Evolutionary conservation across 805 yeast species (phyloP).

Genomic region (Maudiozyma bulderi): DNA sequence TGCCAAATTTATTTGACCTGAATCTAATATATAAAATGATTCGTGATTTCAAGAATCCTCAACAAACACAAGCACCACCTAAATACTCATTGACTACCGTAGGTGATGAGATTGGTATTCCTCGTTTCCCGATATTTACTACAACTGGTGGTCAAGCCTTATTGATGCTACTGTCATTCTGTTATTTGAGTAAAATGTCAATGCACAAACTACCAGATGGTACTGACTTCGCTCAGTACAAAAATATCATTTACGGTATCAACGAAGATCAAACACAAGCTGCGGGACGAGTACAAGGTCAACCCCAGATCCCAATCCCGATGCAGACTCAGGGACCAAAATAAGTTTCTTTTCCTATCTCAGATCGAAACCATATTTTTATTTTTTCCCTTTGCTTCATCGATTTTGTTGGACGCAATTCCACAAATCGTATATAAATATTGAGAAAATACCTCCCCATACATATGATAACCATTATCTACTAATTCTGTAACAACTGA

Average conservation of each 20-base stretch:
- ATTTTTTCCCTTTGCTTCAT: too few relatives aligned
- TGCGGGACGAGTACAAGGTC: not conserved
- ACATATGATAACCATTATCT: too few relatives aligned
- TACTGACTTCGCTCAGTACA: slow-evolving; percentile 31
- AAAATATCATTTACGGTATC: slow-evolving; percentile 45
- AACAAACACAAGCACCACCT: slow-evolving; percentile 14
- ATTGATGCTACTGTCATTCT: slow-evolving; percentile 54
- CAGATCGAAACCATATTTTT: too few relatives aligned
- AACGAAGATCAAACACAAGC: slow-evolving; percentile 15
- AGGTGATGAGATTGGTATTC: slow-evolving; percentile 63
- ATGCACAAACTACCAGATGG: slow-evolving; percentile 29
- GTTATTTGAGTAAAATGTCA: slow-evolving; percentile 38
- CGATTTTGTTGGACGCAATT: too few relatives aligned
- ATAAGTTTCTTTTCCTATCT: too few relatives aligned
- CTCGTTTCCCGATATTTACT: slow-evolving; percentile 44
- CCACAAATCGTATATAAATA: too few relatives aligned
- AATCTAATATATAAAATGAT: slow-evolving; percentile 41
- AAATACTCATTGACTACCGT: slow-evolving; percentile 40
- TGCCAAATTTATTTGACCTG: slow-evolving; percentile 79
- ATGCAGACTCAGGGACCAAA: not conserved
- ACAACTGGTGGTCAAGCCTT: slow-evolving; percentile 57
- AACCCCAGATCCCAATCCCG: not conserved
- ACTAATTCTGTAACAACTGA: too few relatives aligned
- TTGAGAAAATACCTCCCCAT: too few relatives aligned
- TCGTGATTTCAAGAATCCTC: slow-evolving; percentile 18